Base-by-base conservation (phyloP, 2,329 filamentous ascomycete genomes). In the Aspergillus sp. region DNA sequence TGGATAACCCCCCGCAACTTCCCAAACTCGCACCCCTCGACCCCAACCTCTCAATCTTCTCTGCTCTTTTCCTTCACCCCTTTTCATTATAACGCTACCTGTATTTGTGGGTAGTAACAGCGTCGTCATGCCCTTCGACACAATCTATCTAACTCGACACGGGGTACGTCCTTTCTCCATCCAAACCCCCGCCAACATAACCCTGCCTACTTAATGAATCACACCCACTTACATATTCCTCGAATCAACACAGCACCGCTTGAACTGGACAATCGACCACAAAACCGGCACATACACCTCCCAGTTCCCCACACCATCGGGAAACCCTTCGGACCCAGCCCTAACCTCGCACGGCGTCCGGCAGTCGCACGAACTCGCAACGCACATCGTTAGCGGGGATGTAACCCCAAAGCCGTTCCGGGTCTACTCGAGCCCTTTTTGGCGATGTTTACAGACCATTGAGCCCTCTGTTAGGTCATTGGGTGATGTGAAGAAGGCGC, bases 191-290 rank as follows among this genome's bases (percentile, higher is more conserved):
- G 27, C 27, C 27, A 30, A 30, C 27, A 33, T 45, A 24, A 53
- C 20, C 34, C 22, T 17, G 17, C 17, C 34, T 17, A 40, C 11
- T 17, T 19, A 19, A 39, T 19, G 15, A 19, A 40, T 19, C 30
- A 12, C 33, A 22, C 19, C 22, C 19, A 12, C n/a, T 37, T 12
- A 41, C 15, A 15, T 24, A 19, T 24, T 12, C 34, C 15, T 42
- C 30, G 30, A 41, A 34, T 51, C 20, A 46, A n/a, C 15, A 47
- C 74, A 96, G 93, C 96, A 96, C 76, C 91, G 95, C 61, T 88
- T 90, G 63, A 92, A 89, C 73, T 98, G 93, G 91, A 85, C 86
- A 44, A 90, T 98, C 60, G 88, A 98, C 75, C 86, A 87, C 46
- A 78, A 82, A 60, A 93, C 90, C 39, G 93, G 95, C 53, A 82